These are phyloP conservation scores for Hippophae rhamnoides DNA, from an alignment of 306 rosid genomes.

Conservation along the genomic window DNA sequence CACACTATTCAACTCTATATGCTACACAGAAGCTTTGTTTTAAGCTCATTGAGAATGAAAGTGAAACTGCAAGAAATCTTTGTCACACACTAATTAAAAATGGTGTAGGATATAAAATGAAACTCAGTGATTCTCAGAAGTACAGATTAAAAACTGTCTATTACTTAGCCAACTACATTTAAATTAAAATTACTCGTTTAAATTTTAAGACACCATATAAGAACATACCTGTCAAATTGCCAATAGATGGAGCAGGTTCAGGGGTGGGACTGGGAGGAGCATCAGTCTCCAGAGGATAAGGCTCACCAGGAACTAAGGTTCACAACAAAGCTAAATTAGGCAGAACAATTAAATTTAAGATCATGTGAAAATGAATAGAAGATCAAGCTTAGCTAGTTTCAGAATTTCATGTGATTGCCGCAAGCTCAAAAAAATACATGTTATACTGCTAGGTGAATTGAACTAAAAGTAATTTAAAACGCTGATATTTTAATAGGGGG, in stretches of 20 bases:
- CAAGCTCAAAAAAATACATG: neutral
- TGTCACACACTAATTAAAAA: too few species aligned
- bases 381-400: neutral
- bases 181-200: neutral
- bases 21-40: too few species aligned
- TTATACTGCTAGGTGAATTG: neutral
- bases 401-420: neutral
- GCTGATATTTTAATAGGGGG: too few species aligned
- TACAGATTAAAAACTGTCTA: neutral
- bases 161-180: neutral
- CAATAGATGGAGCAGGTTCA: slow-evolving; percentile 42
- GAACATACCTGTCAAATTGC: slow-evolving; percentile 45
- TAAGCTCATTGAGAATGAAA: too few species aligned
- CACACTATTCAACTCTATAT: too few species aligned
- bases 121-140: too few species aligned
- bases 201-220: neutral
- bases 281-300: slow-evolving; percentile 50
- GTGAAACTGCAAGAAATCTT: too few species aligned
- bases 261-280: slow-evolving; percentile 47
- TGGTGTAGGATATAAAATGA: too few species aligned
- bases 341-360: slow-evolving; percentile 2
- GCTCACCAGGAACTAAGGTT: slow-evolving; percentile 85
- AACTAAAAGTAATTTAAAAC: neutral
- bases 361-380: neutral
- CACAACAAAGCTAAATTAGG: slow-evolving; percentile 5